Evolutionary conservation across 2,329 filamentous ascomycete species (phyloP), one percentile per base, ranked within the genome.

Genomic region (Aspergillus sp.): DNA sequence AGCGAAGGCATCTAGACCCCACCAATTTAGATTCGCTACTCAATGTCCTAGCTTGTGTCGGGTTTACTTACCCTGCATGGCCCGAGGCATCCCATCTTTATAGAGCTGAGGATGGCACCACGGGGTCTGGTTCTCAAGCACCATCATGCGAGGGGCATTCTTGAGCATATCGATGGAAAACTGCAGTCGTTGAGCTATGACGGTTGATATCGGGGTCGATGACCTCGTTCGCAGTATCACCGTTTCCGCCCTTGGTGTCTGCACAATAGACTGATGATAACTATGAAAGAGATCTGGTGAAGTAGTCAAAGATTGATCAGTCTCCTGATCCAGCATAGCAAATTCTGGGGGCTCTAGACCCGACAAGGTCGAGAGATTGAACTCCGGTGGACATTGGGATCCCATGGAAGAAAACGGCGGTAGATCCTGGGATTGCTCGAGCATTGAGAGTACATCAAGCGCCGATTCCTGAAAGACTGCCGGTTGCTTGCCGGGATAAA

Each of bases 61-160:
- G 6, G 5, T 14, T 29, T 52, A 60, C 54, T 18, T 65, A 80
- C 81, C 82, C 74, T 85, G 80, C 65, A 86, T 79, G 0, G 69
- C 74, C 31, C 71, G 71, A 1, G 84, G 84, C 82, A 86, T 84
- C 9, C 67, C 57, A 2, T 81, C 75, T n/a, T 73, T 73, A 59
- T 84, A 86, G 0, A 87, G 72, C n/a, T 73, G 68, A 0, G 74
- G 73, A 62, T 87, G 84, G 31, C 75, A 79, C 84, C 84, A 87
- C 0, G 82, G 81, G 0, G 82, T 83, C 53, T 78, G 71, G 16
- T 77, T 82, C 50, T 81, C 75, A 9, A 76, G 59, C 0, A 85
- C 78, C 78, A 86, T 83, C 50, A 62, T 76, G n/a, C 1, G 62
- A 2, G 70, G 70, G 4, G 81, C 75, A 29, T 77, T 72, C 32